Percentiles rank a stretch among this genome's conserved stretches.
Evolutionary conservation across 208 protist species (phyloP).

Genomic region (Crithidia mellificae): DNA sequence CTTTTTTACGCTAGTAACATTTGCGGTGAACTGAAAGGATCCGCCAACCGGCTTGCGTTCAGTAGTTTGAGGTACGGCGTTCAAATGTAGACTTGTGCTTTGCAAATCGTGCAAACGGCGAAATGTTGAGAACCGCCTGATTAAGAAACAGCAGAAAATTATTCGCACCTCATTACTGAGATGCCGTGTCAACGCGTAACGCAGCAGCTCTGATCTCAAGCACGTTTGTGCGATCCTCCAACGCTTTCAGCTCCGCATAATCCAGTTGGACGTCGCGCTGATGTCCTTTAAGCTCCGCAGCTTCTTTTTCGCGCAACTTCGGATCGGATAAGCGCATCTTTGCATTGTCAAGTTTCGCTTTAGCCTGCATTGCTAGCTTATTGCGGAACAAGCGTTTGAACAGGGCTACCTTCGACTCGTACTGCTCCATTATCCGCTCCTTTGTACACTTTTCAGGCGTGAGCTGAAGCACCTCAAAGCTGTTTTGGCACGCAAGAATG

Average conservation of each 20-base stretch:
- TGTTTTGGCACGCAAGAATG: constrained; percentile 71
- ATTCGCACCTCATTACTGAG: too few relatives aligned
- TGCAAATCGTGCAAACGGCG: too few relatives aligned
- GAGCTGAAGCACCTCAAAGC: constrained; percentile 80
- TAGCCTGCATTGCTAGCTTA: constrained; percentile 75
- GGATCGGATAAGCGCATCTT: constrained; percentile 80
- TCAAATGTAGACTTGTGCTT: too few relatives aligned
- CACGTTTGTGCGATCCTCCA: constrained; percentile 67
- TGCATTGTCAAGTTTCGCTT: constrained; percentile 71
- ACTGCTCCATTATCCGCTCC: constrained; percentile 52
- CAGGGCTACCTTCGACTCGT: constrained; percentile 63
- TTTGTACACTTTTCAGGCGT: constrained; percentile 46
- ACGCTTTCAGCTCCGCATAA: constrained; percentile 44
- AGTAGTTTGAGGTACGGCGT: too few relatives aligned
- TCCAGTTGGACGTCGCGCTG: constrained; percentile 38
- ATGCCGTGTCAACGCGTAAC: neutral
- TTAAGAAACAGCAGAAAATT: too few relatives aligned
- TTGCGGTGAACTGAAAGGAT: too few relatives aligned
- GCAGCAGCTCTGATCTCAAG: constrained; percentile 65
- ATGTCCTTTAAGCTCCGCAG: constrained; percentile 35
- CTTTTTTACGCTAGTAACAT: too few relatives aligned
- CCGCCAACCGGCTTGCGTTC: too few relatives aligned
- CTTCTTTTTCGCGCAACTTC: constrained; percentile 58
- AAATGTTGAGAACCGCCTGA: too few relatives aligned
- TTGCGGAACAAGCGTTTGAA: constrained; percentile 78